phyloP scores from a whole-genome alignment of 306 rosid species.

The Vigna nakashimae region DNA sequence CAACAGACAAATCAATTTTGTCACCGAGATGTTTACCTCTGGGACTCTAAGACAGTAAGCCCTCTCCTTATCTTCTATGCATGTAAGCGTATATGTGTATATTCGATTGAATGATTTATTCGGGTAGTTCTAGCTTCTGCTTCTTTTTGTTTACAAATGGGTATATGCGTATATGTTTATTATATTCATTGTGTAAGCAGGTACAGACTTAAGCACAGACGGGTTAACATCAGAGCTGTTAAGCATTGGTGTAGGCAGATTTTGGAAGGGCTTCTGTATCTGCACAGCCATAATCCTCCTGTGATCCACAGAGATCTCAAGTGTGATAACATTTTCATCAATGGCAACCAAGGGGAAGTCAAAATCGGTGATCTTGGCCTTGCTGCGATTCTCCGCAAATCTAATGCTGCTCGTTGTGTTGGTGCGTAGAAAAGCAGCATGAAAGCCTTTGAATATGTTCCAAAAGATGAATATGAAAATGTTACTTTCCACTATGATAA shows the following conservation, averaged over 20 bases:
- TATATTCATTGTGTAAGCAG: constrained; percentile 53
- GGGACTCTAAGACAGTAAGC: constrained; percentile 98
- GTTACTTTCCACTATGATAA: constrained; percentile 4
- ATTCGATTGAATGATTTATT: constrained; percentile 6
- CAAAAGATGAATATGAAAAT: constrained; percentile 15
- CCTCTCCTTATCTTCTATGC: background rate
- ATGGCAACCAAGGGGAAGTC: constrained; percentile 97
- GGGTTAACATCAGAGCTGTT: constrained; percentile 89
- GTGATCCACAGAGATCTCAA: constrained; percentile 98
- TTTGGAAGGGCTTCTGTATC: constrained; percentile 89
- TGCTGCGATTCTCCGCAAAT: constrained; percentile 88
- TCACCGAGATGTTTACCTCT: constrained; percentile 98
- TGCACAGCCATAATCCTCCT: constrained; percentile 88
- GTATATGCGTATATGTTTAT: constrained; percentile 18
- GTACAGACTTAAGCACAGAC: constrained; percentile 82
- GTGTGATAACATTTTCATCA: constrained; percentile 96
- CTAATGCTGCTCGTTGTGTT: constrained; percentile 82
- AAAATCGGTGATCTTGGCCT: constrained; percentile 99
- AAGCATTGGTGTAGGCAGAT: constrained; percentile 99
- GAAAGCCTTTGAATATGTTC: constrained; percentile 36
- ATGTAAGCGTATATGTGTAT: background rate
- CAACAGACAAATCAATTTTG: constrained; percentile 89
- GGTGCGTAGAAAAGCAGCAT: constrained; percentile 60
- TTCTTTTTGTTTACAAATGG: constrained; percentile 32
- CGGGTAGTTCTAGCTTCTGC: constrained; percentile 5